A percentile compares a stretch with the other conserved stretches of the same genome.
Evolutionary conservation across 2,329 filamentous ascomycete genomes (phyloP).

Genomic region (Karstenula rhodostoma): DNA sequence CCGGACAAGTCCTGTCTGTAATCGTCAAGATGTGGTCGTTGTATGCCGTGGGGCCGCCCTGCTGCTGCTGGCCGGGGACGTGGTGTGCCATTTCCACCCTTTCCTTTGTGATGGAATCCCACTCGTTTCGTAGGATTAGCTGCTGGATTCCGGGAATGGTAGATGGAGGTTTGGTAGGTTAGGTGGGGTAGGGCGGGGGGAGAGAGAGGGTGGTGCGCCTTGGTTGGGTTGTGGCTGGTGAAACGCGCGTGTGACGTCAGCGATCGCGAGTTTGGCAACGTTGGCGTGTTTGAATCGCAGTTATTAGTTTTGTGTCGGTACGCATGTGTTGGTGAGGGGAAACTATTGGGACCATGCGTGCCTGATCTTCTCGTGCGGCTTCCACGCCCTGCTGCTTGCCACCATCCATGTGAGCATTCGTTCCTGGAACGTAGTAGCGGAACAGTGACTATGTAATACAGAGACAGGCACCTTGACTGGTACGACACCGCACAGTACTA

Average conservation of each 20-base stretch:
- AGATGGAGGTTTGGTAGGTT: neutral
- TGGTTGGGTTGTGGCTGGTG: constrained; percentile 1
- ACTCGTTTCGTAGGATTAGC: neutral
- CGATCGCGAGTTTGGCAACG: neutral
- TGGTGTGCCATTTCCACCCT: constrained; percentile 23
- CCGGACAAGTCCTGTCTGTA: constrained; percentile 51
- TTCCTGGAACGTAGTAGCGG: too few relatives aligned
- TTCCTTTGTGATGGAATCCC: too few relatives aligned
- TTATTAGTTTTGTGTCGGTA: too few relatives aligned
- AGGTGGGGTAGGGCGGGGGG: neutral
- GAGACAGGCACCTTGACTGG: too few relatives aligned
- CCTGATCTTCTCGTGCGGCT: neutral
- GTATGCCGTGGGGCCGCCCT: constrained; percentile 38
- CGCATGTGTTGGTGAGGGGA: too few relatives aligned
- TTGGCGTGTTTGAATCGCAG: constrained; percentile 6
- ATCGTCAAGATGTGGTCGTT: constrained; percentile 54
- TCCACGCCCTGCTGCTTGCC: neutral
- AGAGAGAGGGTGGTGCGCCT: neutral
- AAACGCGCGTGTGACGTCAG: constrained; percentile 22
- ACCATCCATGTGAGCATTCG: neutral
- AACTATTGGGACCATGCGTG: neutral
- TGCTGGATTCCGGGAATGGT: neutral
- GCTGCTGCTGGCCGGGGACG: constrained; percentile 22
- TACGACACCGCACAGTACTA: neutral
- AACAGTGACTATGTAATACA: too few relatives aligned